Base-by-base conservation (phyloP, 2,329 filamentous ascomycete genomes). In the Ophiostoma australiae region DNA sequence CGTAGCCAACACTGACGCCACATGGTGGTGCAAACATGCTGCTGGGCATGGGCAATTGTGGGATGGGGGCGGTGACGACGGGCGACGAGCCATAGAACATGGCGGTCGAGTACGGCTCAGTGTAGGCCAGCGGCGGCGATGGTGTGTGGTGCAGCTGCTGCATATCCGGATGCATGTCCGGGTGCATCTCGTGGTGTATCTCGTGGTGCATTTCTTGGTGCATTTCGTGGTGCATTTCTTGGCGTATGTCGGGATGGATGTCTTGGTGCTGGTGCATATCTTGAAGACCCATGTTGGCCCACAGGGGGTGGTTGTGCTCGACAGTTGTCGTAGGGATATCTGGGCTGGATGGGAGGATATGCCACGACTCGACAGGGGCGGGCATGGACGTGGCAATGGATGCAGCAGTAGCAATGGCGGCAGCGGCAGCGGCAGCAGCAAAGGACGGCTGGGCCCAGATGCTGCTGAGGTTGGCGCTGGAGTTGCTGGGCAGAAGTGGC, bases 1-100 rank as follows among this genome's bases (percentile, higher is more conserved):
- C 86, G 82, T 91, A 93, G 72, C 89, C 90, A 73, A 89, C 84
- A 78, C 90, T 90, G 72, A 93, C 88, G 76, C 93, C 92, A 81
- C 94, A 98, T 79, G 92, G 92, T 73, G 91, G 89, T 76, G 91
- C 87, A 73, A 97, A 84, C 87, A 94, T 91, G 82, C 92, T 97
- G 63, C 17, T 48, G 17, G 94, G 93, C 70, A 97, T 85, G 68
- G 93, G 91, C 66, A 97, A 85, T 61, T 89, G 84, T 31, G 92
- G 87, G 74, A 96, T 89, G 68, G 92, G 88, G 31, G 91, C 88
- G 63, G 89, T 87, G 72, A 90, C 88, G 77, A 90, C 87, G 17
- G 93, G 91, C 70, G 92, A 88, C 82, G 89, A 91, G 23, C 70
- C 71, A 85, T 93, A 97, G 83, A 90, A 97, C 79, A 90, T 85